A percentile compares a stretch with the other conserved stretches of the same genome.
phyloP scores from a whole-genome alignment of 345 rosid genomes.

The Ceriops zippeliana region DNA sequence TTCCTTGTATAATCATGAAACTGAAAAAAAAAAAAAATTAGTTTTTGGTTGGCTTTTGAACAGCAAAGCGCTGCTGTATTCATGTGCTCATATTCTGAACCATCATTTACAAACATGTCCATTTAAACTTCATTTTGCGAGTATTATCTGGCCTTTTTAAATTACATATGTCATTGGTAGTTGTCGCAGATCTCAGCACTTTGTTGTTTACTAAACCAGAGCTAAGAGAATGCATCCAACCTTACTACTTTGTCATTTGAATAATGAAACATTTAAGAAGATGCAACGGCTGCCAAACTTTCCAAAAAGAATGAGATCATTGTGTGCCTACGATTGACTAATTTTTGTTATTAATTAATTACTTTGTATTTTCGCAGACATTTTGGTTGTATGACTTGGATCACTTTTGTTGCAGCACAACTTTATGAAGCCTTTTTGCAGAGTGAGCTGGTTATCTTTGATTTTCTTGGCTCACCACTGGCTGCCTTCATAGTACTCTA shows the following conservation, averaged over 20 bases:
- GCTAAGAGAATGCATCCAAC: constrained; percentile 82
- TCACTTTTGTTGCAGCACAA: constrained; percentile 46
- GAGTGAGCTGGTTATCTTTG: constrained; percentile 86
- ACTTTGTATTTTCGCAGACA: constrained; percentile 11
- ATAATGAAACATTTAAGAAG: constrained; percentile 71
- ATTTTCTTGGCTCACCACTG: constrained; percentile 92
- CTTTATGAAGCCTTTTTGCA: constrained; percentile 84
- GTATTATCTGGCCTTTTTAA: too few relatives aligned
- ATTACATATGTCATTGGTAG: too few relatives aligned
- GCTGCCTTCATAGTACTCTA: constrained; percentile 87
- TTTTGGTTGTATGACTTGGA: neutral
- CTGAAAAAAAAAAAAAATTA: too few relatives aligned
- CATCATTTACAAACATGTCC: too few relatives aligned
- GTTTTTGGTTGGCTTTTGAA: too few relatives aligned
- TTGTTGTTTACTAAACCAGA: constrained; percentile 40
- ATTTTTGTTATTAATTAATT: constrained; percentile 8
- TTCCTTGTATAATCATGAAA: too few relatives aligned
- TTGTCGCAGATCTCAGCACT: neutral
- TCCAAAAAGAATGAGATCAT: constrained; percentile 23
- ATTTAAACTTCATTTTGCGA: too few relatives aligned
- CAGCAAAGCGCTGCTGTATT: too few relatives aligned
- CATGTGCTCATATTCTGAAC: too few relatives aligned
- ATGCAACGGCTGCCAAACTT: constrained; percentile 50
- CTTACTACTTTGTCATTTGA: constrained; percentile 88
- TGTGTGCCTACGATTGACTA: constrained; percentile 82